phyloP scores from a whole-genome alignment of 1,284 basidiomycete species.

The Moniliella sp. region DNA sequence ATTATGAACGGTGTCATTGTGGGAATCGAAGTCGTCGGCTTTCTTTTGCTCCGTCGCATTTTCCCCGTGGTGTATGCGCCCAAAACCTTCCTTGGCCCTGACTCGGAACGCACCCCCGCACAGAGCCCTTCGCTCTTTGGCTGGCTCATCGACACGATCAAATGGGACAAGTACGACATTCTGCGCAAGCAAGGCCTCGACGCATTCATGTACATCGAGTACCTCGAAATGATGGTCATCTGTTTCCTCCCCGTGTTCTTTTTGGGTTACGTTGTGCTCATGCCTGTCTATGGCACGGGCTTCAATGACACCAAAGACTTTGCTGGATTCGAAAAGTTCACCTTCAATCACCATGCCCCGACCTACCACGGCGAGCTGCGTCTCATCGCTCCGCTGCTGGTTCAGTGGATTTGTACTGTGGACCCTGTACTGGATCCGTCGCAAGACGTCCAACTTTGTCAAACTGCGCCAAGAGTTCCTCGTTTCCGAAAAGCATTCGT shows the following conservation, averaged over 20 bases:
- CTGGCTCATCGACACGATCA: constrained; percentile 34
- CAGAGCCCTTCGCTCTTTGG: constrained; percentile 30
- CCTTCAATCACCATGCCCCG: constrained; percentile 48
- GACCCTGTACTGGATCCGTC: constrained; percentile 59
- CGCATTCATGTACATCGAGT: constrained; percentile 79
- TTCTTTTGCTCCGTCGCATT: constrained; percentile 32
- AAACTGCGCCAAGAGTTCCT: constrained; percentile 63
- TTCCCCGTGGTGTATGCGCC: constrained; percentile 35
- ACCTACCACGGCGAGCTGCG: constrained; percentile 16
- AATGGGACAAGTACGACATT: constrained; percentile 22
- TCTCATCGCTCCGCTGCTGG: constrained; percentile 15
- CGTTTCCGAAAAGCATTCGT: constrained; percentile 49
- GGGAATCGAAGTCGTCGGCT: constrained; percentile 24
- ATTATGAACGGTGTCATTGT: constrained; percentile 26
- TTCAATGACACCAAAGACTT: too few relatives aligned
- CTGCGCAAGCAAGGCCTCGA: constrained; percentile 57
- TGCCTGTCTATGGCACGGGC: constrained; percentile 44
- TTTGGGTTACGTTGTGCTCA: constrained; percentile 38
- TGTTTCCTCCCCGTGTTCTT: constrained; percentile 52
- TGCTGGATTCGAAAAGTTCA: constrained; percentile 55
- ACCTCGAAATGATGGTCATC: constrained; percentile 54
- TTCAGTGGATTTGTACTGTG: constrained; percentile 37
- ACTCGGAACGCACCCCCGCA: constrained; percentile 20
- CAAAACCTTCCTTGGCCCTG: constrained; percentile 27
- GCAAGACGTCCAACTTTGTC: constrained; percentile 61